Conservation (phyloP, 352 stramenopile genomes). For the Pythium brachiatum region DNA sequence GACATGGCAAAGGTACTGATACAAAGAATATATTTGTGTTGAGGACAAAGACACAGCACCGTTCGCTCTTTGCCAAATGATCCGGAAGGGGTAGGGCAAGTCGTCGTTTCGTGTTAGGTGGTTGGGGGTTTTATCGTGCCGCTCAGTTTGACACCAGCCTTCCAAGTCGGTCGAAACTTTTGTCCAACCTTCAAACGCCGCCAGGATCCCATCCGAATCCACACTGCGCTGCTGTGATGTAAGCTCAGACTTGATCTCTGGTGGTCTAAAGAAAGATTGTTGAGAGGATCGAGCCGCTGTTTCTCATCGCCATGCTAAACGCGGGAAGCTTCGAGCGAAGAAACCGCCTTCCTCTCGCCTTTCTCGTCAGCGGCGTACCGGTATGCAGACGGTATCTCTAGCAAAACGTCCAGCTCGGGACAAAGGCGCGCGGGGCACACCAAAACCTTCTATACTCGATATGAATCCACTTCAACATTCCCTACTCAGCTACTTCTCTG, state of each 20-base stretch:
- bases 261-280: too few relatives aligned
- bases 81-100: neutral
- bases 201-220: neutral
- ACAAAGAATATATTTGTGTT: neutral
- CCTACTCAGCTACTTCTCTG: too few relatives aligned
- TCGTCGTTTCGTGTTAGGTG: conserved; percentile 4
- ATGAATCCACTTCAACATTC: neutral
- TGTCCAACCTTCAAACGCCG: neutral
- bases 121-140: neutral
- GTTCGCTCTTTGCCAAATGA: neutral
- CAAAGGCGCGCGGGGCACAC: neutral
- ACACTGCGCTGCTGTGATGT: neutral
- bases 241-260: neutral
- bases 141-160: neutral
- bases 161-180: neutral
- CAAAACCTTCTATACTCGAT: neutral
- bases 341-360: too few relatives aligned
- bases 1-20: too few relatives aligned
- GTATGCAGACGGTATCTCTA: too few relatives aligned
- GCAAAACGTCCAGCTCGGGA: neutral
- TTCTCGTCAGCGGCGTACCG: too few relatives aligned
- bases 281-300: too few relatives aligned
- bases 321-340: too few relatives aligned
- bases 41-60: neutral
- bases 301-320: too few relatives aligned